Base-by-base conservation (phyloP, 208 protist species). In the Trypanosoma boissoni region DNA sequence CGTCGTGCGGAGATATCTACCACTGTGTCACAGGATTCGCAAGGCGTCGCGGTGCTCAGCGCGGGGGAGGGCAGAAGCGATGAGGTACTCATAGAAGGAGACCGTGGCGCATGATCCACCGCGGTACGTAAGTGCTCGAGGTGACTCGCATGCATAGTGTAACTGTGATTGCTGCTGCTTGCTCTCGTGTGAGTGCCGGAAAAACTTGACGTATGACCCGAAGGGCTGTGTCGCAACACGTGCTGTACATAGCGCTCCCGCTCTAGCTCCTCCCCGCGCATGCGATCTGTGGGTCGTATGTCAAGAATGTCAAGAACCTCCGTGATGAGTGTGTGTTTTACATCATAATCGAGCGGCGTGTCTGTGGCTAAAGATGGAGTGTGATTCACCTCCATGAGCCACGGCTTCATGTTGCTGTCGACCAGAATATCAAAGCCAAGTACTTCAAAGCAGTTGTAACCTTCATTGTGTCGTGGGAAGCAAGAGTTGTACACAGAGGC, bases 331-430 rank as follows among this genome's bases (percentile, higher is more conserved):
- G 72, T 72, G 39, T 82, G 78, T 70, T 98, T 98, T 61, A 98
- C 95, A 32, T 92, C 65, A 12, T 82, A 39, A 61, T 99, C 97
- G 2, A 98, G 74, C 26, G 82, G 80, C 20, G 95, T 97, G 70
- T 97, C 93, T 16, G 83, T 94, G 24, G 74, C 80, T 52, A 99
- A 86, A 34, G 94, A 98, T 16, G 97, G 96, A 4, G 92, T 94
- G 81, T 98, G 94, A 69, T 99, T 99, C 27, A 99, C 96, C 77
- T 99, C 96, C 65, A 99, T 80, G 26, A 99, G 73, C 91, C 95
- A 98, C 52, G 94, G 94, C 59, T 88, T 80, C 55, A 97, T 78
- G 27, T 94, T 89, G 50, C 78, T 45, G 64, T 98, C 96, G 27
- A 98, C 64, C 1, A 99, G 69, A 23, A 99, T 85, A 65, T 99